A percentile compares a stretch with the other conserved stretches of the same genome.
Conservation (phyloP, 768 basidiomycete genomes). For the Chalciporus piperatus region DNA sequence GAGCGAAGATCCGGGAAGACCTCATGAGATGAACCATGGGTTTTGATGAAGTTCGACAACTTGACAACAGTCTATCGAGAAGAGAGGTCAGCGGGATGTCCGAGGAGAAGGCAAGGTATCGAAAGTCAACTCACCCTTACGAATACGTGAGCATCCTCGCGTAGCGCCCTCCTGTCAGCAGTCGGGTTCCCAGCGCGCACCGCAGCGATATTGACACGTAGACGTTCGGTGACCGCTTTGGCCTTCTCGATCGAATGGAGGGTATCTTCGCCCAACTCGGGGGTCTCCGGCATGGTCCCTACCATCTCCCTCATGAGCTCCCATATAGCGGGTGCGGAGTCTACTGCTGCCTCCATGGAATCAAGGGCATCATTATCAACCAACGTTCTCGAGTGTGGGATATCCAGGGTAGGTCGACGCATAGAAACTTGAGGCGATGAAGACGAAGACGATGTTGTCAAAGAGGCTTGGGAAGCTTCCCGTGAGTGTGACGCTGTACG, state of each 20-base stretch:
- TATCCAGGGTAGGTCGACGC: conserved; percentile 41
- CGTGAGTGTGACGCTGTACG: conserved; percentile 36
- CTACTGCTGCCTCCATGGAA: conserved; percentile 74
- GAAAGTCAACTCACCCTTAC: conserved; percentile 59
- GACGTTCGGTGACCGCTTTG: conserved; percentile 57
- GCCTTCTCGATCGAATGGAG: conserved; percentile 58
- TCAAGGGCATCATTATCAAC: conserved; percentile 79
- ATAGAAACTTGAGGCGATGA: conserved; percentile 27
- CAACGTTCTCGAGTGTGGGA: conserved; percentile 56
- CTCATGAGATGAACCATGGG: conserved; percentile 52
- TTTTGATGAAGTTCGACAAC: conserved; percentile 71
- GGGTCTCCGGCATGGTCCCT: conserved; percentile 53
- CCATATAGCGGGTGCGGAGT: conserved; percentile 81
- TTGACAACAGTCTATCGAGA: conserved; percentile 63
- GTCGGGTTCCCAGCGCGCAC: conserved; percentile 56
- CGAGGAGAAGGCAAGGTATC: background rate
- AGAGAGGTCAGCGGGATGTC: conserved; percentile 3
- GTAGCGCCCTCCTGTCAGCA: conserved; percentile 58
- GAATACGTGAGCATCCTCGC: conserved; percentile 77
- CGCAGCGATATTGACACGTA: conserved; percentile 56
- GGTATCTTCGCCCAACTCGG: conserved; percentile 42
- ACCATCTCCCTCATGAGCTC: conserved; percentile 72
- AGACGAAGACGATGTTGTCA: conserved; percentile 39
- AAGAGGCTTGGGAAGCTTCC: conserved; percentile 42
- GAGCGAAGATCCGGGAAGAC: conserved; percentile 60